Base-by-base conservation (phyloP, 768 basidiomycete species). In the Pulveroboletus sp. region DNA sequence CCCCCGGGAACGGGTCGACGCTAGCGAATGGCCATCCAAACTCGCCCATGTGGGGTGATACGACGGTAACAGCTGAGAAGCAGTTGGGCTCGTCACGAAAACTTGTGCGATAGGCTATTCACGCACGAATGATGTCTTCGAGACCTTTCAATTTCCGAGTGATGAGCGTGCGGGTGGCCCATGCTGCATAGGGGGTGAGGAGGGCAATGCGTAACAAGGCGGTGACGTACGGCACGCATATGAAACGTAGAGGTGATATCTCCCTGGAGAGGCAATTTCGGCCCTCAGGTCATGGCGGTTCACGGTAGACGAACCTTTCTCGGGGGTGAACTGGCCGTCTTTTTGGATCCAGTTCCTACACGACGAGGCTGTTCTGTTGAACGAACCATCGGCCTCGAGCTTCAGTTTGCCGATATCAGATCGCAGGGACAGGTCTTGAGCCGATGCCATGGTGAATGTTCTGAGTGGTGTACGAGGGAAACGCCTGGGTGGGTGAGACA, bases 111-210 rank as follows among this genome's bases (percentile, higher is more conserved):
- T 10, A 38, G 5, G 37, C 40, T 39, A 41, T 3, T 23, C 14
- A 72, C 87, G 63, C 55, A 90, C 93, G 73, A 50, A 99, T 81
- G 52, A 90, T 71, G 21, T 85, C 76, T 55, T 98, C 88, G 21
- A 99, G 75, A 2, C 94, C 94, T 67, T 99, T 99, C 59, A 98
- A 77, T 69, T 92, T 84, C 56, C 94, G 79, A 4, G 87, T 75
- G 58, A 98, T 97, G 53, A 97, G 73, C 5, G 94, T 81, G 56
- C 95, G 79, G 21, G 92, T 91, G 0, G 95, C 95, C 95, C 94
- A 98, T 10, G 95, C 87, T 90, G 39, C 11, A 34, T 38, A 10
- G 10, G 20, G 38, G 23, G 23, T 17, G 12, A 20, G 24, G 23
- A 32, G 1, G 5, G 25, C 2, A 8, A 11, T 3, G 12, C 0